Percentiles rank a stretch among this genome's conserved stretches.
Conservation (phyloP, 805 yeast genomes). For the Candida pseudofarinosa region DNA sequence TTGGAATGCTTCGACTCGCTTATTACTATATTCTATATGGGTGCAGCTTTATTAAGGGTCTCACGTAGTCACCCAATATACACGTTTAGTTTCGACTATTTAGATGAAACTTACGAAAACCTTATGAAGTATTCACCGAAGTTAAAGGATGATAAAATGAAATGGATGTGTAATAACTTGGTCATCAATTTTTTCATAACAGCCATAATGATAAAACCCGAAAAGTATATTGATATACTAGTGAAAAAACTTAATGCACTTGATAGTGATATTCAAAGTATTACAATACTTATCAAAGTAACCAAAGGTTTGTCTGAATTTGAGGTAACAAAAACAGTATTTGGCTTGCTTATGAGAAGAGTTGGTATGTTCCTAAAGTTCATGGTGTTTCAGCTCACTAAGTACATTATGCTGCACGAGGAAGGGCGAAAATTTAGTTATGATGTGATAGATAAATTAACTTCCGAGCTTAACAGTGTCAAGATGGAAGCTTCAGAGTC, state of each 20-base stretch:
- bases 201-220: slow-evolving; percentile 33
- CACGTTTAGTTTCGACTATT: slow-evolving; percentile 23
- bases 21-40: slow-evolving; percentile 32
- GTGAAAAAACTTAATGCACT: slow-evolving; percentile 18
- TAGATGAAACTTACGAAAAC: slow-evolving; percentile 28
- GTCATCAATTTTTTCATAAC: slow-evolving; percentile 28
- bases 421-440: background rate
- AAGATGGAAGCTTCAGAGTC: background rate
- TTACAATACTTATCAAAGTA: slow-evolving; percentile 24
- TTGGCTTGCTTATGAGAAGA: slow-evolving; percentile 19
- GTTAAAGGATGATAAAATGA: slow-evolving; percentile 11
- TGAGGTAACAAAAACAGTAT: slow-evolving; percentile 15
- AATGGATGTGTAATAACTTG: slow-evolving; percentile 18
- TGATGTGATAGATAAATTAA: background rate
- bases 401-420: background rate
- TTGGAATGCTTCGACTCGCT: slow-evolving; percentile 34
- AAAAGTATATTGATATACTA: slow-evolving; percentile 22
- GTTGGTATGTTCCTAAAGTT: slow-evolving; percentile 21
- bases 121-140: slow-evolving; percentile 14
- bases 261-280: slow-evolving; percentile 21
- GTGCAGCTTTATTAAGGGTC: slow-evolving; percentile 20
- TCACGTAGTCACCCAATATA: slow-evolving; percentile 23
- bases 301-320: slow-evolving; percentile 28
- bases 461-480: background rate
- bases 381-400: slow-evolving; percentile 12